Evolutionary conservation across 164 flowering plant species (phyloP).

Genomic region (Magnolia officinalis): DNA sequence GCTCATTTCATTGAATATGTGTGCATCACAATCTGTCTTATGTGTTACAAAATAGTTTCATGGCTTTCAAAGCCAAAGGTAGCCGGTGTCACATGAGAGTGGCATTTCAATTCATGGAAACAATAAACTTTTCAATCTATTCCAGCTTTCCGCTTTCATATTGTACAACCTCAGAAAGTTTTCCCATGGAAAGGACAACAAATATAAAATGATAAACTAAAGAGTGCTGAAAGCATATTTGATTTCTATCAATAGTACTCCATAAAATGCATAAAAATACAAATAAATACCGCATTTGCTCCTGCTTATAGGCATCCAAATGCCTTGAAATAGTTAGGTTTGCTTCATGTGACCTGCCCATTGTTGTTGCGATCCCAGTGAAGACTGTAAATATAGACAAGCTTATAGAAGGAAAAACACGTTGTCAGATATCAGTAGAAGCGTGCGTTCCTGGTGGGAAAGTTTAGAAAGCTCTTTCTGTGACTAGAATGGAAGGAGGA

Average conservation of each 20-base stretch:
- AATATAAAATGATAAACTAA: background rate
- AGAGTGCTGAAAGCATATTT: background rate
- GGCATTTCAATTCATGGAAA: background rate
- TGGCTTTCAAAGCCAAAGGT: background rate
- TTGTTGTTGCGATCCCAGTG: background rate
- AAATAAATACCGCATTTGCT: background rate
- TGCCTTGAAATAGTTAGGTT: background rate
- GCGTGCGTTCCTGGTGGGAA: background rate
- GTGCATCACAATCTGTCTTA: too few relatives aligned
- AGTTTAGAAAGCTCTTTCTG: too few relatives aligned
- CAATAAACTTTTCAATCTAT: background rate
- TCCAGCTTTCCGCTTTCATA: background rate
- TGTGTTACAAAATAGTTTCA: background rate
- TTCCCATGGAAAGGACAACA: background rate
- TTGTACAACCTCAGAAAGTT: background rate
- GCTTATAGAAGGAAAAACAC: background rate
- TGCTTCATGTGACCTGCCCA: background rate
- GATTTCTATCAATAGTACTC: background rate
- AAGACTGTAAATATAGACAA: background rate
- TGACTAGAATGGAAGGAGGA: background rate
- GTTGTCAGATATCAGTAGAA: background rate
- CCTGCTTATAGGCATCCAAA: background rate
- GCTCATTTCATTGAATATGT: too few relatives aligned
- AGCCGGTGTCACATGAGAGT: background rate
- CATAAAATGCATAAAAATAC: background rate